Evolutionary conservation across 1,139 yeast species (phyloP), one percentile per base, ranked within the genome.

Genomic region (Hemisphaericaspora subhashii): DNA sequence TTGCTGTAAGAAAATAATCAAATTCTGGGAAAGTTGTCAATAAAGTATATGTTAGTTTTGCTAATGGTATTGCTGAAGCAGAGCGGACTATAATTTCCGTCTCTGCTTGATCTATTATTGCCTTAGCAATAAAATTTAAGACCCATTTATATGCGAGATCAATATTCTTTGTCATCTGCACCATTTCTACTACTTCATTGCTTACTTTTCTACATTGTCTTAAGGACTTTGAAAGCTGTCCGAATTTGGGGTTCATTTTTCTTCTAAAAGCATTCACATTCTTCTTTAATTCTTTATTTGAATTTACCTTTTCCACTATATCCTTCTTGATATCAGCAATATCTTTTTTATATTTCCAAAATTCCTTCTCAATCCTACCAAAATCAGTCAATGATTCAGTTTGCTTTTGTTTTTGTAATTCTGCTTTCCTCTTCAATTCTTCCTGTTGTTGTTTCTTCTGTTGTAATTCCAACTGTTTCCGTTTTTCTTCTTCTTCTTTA

Each of bases 31-130:
- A 83, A 23, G 66, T 59, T 11, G 71, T 54, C 51, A 89, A 57
- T 33, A 89, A 55, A 31, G 72, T 68, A 21, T 77, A 58, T 0
- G 94, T 69, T 31, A 92, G 62, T 49, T 72, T 75, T 0, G 89
- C 96, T 35, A 94, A 65, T 0, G 98, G 95, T 12, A 84, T 55
- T 0, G 97, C 88, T 1, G 92, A 80, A 35, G 80, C 77, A 1
- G 95, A 81, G 44, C 84, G 79, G 0, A 86, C 95, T 5, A 86
- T 75, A 10, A 88, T 90, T 60, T 92, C 98, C 0, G 95, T 79
- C 60, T 89, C 98, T 1, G 97, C 95, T 62, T 94, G 98, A 29
- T 86, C 81, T 1, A 92, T 86, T 1, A 89, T 65, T 2, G 94
- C 86, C 55, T 92, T 92, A 7, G 96, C 85, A 26, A 85, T 75